Evolutionary conservation across 179 eudicot species (phyloP).

Genomic region (Camellia oleifera): DNA sequence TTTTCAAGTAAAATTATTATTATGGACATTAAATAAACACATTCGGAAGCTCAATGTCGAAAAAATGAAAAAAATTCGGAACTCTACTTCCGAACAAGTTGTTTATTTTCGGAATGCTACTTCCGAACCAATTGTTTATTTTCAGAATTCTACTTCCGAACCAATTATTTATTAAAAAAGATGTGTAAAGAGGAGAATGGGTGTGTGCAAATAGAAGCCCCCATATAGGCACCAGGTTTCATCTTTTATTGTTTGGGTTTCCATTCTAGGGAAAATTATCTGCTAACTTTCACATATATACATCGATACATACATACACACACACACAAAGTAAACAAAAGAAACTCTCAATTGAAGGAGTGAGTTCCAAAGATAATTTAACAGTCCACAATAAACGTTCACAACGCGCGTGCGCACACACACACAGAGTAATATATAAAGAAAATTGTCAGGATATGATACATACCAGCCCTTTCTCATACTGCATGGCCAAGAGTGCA

Average conservation of each 20-base stretch:
- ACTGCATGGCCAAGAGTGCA: slow-evolving; percentile 98
- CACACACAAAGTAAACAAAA: background rate
- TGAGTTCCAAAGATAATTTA: background rate
- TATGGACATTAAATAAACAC: too few species aligned
- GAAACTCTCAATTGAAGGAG: background rate
- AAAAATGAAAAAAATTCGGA: too few species aligned
- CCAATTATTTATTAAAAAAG: too few species aligned
- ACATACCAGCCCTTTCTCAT: slow-evolving; percentile 80
- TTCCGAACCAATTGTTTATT: too few species aligned
- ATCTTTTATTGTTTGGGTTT: background rate
- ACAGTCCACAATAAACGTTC: background rate
- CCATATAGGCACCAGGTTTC: background rate
- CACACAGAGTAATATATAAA: background rate
- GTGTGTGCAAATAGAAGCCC: background rate
- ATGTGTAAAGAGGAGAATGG: too few species aligned
- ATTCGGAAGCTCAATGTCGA: too few species aligned
- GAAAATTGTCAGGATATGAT: slow-evolving; percentile 18
- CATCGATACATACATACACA: background rate
- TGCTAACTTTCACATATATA: background rate
- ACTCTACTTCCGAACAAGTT: too few species aligned
- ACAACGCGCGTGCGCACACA: background rate
- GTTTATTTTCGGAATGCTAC: too few species aligned
- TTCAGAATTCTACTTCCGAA: too few species aligned
- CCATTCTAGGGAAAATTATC: background rate
- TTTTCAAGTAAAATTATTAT: too few species aligned